These are phyloP conservation scores for Arthroderma sp. DNA, from an alignment of 2,329 filamentous ascomycete species.

Conservation along the genomic window DNA sequence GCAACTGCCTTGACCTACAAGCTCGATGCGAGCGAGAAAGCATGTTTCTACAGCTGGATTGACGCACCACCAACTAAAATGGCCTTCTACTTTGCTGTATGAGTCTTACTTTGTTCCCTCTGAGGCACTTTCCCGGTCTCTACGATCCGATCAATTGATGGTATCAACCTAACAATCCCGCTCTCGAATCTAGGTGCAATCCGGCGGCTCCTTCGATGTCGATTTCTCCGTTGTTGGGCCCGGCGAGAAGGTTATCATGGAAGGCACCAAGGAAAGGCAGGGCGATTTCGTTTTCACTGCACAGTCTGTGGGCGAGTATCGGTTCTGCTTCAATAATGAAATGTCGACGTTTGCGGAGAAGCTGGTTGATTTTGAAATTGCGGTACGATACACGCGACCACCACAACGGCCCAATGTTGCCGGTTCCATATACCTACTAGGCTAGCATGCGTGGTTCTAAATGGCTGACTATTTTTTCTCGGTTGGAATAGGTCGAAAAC, in stretches of 20 bases:
- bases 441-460: background rate
- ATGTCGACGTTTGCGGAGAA: conserved; percentile 98
- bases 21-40: conserved; percentile 77
- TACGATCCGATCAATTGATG: no score
- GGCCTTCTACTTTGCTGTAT: conserved; percentile 95
- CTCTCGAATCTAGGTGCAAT: conserved; percentile 63
- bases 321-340: conserved; percentile 96
- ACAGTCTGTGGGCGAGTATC: conserved; percentile 74
- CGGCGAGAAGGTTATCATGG: conserved; percentile 63
- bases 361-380: conserved; percentile 93
- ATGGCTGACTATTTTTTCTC: background rate
- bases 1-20: conserved; percentile 93
- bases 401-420: no score
- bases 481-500: conserved; percentile 66
- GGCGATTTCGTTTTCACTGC: conserved; percentile 97
- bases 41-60: conserved; percentile 82
- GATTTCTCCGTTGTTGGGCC: conserved; percentile 83
- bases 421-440: background rate
- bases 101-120: conserved; percentile 20
- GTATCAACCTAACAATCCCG: background rate
- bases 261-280: conserved; percentile 82
- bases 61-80: conserved; percentile 73
- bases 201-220: conserved; percentile 92
- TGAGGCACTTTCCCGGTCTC: no score
- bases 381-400: conserved; percentile 42